Evolutionary conservation across 768 basidiomycete species (phyloP), one percentile per base, ranked within the genome.

Genomic region (Termitomyces sp.): DNA sequence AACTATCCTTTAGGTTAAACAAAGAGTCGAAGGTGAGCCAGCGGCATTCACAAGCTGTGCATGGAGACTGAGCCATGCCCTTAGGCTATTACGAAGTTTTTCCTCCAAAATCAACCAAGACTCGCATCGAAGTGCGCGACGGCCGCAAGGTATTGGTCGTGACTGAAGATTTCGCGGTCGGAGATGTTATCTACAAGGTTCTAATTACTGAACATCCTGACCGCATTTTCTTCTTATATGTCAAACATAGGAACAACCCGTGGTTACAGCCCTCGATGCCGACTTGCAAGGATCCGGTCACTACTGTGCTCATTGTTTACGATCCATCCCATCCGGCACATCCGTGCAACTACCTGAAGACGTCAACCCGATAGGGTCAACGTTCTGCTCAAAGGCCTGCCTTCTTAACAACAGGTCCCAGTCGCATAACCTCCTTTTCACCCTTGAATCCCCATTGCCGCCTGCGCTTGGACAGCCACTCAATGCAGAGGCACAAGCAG

Each of bases 121-220:
- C 92, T 41, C 74, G 79, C n/a, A 75, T 91, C 41, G 77, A 84
- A 61, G 63, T 70, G 51, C 77, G 72, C 55, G 67, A 70, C 67
- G 67, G 71, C 53, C 81, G 80, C 53, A 84, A 82, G 67, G 74
- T 83, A 28, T 72, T 92, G 36, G 76, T 91, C 36, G 83, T 84
- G 33, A 80, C 75, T 58, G 85, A 87, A 69, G 87, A 91, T 64
- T 79, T 93, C 58, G 71, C 79, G 51, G 79, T 79, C 3, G 91
- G 90, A 50, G 88, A 93, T 59, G 74, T 83, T 49, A 90, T 94
- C 53, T 94, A 92, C 75, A 87, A 81, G 79, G 91, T 86, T 69
- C 51, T 59, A 61, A 41, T 48, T 36, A n/a, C 50, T 56, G 59
- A 59, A 50, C 44, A 48, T 47, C 51, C 60, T 14, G 56, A 48